Base-by-base conservation (phyloP, 1,284 basidiomycete genomes). In the Boletus holoroseus region DNA sequence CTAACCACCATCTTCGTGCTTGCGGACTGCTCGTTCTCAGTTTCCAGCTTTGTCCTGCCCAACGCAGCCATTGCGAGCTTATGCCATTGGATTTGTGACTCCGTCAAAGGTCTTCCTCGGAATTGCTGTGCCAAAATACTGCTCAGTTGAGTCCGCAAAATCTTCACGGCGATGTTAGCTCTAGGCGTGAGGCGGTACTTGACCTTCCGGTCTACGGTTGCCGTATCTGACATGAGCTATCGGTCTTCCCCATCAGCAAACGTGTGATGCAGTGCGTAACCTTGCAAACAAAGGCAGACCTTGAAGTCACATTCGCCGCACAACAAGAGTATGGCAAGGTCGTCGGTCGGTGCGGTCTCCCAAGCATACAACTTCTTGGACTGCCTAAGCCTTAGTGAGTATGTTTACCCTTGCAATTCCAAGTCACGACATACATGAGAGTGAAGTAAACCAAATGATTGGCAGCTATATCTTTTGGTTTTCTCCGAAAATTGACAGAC, bases 321-420 rank as follows among this genome's bases (percentile, higher is more conserved):
- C 0, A 98, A 72, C 22, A 98, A 73, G 16, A 92, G 67, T 41
- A 99, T 69, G 1, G 91, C 82, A 27, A 90, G 71, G 60, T 97
- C 91, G 54, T 96, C 88, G 5, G 93, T 82, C 1, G 93, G 88
- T 1, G 90, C 86, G 1, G 90, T 93, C 69, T 99, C 96, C 92
- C 94, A 97, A n/a, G 88, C 94, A 68, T 95, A 99, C 27, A 98
- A 71, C 68, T 85, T 90, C 72, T 88, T 92, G 12, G 91, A 92
- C 66, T 92, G 90, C 88, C 92, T 91, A 58, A 26, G 40, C 43
- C 40, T 56, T 53, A 28, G 54, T 59, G 41, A 56, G 50, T 38
- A 55, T 20, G 8, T 44, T 31, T 30, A 16, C 5, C 26, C 26
- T 34, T 39, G n/a, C 6, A n/a, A 45, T 41, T 3, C 11, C 27